A percentile compares a stretch with the other conserved stretches of the same genome.
Conservation (phyloP, 176 grass and related monocot genomes). For the Oryza brachyantha region DNA sequence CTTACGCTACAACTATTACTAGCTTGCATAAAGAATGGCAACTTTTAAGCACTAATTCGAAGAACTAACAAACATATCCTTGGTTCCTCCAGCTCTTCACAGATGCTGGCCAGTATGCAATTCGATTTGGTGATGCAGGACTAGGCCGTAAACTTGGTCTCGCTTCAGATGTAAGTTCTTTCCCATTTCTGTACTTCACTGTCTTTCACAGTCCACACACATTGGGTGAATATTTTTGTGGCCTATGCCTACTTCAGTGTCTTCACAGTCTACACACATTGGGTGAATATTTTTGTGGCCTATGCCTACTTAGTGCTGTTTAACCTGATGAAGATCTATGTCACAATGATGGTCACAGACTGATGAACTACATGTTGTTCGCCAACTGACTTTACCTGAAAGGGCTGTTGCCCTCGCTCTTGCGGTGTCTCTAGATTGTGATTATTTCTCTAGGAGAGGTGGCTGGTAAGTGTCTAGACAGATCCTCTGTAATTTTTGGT, state of each 20-base stretch:
- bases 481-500: constrained; percentile 5
- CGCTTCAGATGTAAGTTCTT: constrained; percentile 42
- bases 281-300: not conserved
- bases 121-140: constrained; percentile 73
- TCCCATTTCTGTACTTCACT: not conserved
- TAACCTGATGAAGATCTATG: not conserved
- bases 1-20: not conserved
- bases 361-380: constrained; percentile 65
- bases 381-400: constrained; percentile 71
- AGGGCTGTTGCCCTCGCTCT: constrained; percentile 86
- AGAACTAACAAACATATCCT: not conserved
- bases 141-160: constrained; percentile 30
- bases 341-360: constrained; percentile 43
- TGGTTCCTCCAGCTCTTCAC: constrained; percentile 77
- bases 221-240: not conserved
- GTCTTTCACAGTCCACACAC: not conserved
- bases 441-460: constrained; percentile 86
- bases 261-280: not conserved
- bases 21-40: constrained; percentile 9
- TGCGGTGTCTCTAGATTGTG: constrained; percentile 73
- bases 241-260: no score
- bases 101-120: constrained; percentile 93
- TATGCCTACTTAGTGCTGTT: not conserved
- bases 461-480: constrained; percentile 59
- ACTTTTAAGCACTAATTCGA: not conserved